phyloP scores from a whole-genome alignment of 2,329 filamentous ascomycete genomes.

The Leptographium procerum region DNA sequence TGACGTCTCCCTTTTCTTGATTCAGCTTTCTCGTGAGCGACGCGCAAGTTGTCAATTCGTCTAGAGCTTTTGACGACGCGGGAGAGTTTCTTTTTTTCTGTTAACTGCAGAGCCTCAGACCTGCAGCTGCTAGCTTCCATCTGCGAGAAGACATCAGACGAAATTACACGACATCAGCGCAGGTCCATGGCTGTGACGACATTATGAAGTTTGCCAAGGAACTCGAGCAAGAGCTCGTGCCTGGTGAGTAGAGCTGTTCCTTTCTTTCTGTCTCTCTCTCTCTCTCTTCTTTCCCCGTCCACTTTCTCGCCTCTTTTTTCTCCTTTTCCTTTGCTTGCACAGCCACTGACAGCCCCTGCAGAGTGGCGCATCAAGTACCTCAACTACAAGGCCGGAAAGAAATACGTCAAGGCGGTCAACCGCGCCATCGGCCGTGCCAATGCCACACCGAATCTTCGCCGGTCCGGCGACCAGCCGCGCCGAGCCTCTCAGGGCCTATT shows the following conservation, averaged over 20 bases:
- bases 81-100: not conserved
- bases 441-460: conserved; percentile 31
- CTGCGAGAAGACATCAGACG: not conserved
- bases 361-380: conserved; percentile 93
- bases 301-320: not conserved
- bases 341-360: conserved; percentile 18
- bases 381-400: conserved; percentile 92
- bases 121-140: not conserved
- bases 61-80: not conserved
- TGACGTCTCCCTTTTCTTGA: not conserved
- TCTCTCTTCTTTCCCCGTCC: not conserved
- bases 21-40: not conserved
- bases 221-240: conserved; percentile 76
- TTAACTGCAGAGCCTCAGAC: not conserved
- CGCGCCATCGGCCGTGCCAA: conserved; percentile 57
- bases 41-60: not conserved
- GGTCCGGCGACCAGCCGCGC: conserved; percentile 20
- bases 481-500: conserved; percentile 19
- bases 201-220: conserved; percentile 68
- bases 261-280: not conserved
- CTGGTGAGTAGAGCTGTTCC: no score
- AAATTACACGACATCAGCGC: not conserved
- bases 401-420: conserved; percentile 74
- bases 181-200: not conserved
- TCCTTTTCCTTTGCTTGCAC: not conserved